Conservation (phyloP, 805 yeast species). For the Pichia cephalocereana region DNA sequence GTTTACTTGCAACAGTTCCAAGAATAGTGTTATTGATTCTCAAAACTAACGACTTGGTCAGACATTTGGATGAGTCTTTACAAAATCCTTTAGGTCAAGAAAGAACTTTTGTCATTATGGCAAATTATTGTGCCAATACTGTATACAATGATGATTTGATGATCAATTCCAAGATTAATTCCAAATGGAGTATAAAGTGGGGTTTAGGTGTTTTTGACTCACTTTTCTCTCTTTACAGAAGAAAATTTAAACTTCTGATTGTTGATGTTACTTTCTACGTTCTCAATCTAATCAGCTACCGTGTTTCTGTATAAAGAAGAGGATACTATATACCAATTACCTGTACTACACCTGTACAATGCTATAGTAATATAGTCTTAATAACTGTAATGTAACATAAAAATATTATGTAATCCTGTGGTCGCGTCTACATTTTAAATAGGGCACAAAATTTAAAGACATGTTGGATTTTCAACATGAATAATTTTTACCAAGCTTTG, state of each 20-base stretch:
- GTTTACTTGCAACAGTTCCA: slow-evolving; percentile 70
- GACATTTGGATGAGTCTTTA: slow-evolving; percentile 78
- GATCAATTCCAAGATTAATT: slow-evolving; percentile 5
- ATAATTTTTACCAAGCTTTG: no score
- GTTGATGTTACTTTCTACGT: slow-evolving; percentile 26
- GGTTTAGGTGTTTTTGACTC: slow-evolving; percentile 21
- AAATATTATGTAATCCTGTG: no score
- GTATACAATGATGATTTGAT: slow-evolving; percentile 54
- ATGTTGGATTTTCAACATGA: no score
- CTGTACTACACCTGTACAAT: no score
- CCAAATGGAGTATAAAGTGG: slow-evolving; percentile 18
- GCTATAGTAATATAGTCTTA: no score
- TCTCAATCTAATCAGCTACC: not conserved
- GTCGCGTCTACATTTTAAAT: no score
- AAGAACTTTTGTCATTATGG: slow-evolving; percentile 81
- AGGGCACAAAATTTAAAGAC: no score
- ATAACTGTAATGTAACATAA: no score
- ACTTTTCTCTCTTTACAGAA: slow-evolving; percentile 25
- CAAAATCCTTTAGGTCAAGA: slow-evolving; percentile 80
- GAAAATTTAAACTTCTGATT: slow-evolving; percentile 24
- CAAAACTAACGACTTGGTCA: slow-evolving; percentile 88
- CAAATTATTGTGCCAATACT: slow-evolving; percentile 76
- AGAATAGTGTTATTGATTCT: slow-evolving; percentile 75
- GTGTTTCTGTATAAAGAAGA: not conserved
- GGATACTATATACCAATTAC: no score